Evolutionary conservation across 1,284 basidiomycete species (phyloP).

Genomic region (Microbotryum violaceum): DNA sequence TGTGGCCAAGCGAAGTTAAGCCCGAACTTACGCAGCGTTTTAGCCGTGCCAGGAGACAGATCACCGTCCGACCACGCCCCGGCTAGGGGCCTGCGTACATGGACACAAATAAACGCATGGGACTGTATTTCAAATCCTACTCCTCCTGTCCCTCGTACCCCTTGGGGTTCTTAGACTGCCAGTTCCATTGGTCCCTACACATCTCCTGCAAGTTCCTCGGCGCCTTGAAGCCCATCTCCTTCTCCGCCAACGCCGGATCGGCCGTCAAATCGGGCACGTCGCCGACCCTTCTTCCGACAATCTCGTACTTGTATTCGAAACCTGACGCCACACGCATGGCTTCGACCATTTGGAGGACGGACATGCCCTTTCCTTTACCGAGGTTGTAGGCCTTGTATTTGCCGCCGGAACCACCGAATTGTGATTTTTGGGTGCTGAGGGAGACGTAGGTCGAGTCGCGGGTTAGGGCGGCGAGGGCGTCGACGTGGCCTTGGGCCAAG

Average conservation of each 20-base stretch:
- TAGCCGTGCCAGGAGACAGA: too few species aligned
- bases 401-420: constrained; percentile 45
- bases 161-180: constrained; percentile 43
- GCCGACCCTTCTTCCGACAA: constrained; percentile 80
- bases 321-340: constrained; percentile 91
- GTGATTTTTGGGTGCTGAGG: constrained; percentile 39
- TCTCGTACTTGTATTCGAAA: constrained; percentile 78
- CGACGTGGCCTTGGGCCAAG: constrained; percentile 84
- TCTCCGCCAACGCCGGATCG: constrained; percentile 81
- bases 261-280: constrained; percentile 97
- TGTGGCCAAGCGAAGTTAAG: too few species aligned
- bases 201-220: constrained; percentile 71
- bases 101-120: too few species aligned
- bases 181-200: constrained; percentile 90
- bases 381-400: constrained; percentile 91
- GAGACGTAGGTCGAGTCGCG: constrained; percentile 50
- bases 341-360: constrained; percentile 85
- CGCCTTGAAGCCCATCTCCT: constrained; percentile 91
- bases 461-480: constrained; percentile 79
- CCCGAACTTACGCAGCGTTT: too few species aligned
- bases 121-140: background rate
- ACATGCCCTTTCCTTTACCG: constrained; percentile 85
- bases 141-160: constrained; percentile 35
- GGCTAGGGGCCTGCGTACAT: too few species aligned
- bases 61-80: too few species aligned